Percentiles rank a stretch among this genome's conserved stretches.
Evolutionary conservation across 352 stramenopile species (phyloP).

Genomic region (Phytopythium litorale): DNA sequence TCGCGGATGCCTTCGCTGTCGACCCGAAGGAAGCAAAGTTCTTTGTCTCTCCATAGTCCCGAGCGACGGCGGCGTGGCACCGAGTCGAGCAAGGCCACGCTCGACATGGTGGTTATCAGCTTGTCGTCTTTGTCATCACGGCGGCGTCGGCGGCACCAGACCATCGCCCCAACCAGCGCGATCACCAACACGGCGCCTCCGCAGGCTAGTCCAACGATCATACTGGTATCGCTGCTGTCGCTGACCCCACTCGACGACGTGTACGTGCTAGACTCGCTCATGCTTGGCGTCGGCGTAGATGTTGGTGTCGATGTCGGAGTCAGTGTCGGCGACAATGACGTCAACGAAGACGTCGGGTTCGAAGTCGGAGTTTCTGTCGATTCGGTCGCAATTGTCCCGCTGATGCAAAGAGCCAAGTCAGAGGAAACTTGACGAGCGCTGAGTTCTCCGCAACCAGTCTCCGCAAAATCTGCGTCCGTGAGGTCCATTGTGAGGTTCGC

Average conservation of each 20-base stretch:
- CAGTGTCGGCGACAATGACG: too few relatives aligned
- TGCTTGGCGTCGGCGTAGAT: not conserved
- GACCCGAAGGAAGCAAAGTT: slow-evolving; percentile 35
- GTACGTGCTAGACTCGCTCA: not conserved
- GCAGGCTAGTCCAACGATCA: not conserved
- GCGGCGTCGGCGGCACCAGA: not conserved
- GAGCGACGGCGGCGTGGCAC: not conserved
- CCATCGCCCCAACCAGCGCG: not conserved
- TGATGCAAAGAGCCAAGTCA: too few relatives aligned
- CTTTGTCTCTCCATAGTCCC: slow-evolving; percentile 29
- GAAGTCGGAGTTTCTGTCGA: too few relatives aligned
- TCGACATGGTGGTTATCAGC: not conserved
- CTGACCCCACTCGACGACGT: not conserved
- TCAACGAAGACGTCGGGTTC: too few relatives aligned
- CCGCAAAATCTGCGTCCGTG: too few relatives aligned
- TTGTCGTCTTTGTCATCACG: not conserved
- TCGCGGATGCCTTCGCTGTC: slow-evolving; percentile 43
- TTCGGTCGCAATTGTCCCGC: too few relatives aligned
- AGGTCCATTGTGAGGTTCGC: too few relatives aligned
- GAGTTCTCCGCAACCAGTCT: too few relatives aligned
- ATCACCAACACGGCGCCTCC: not conserved
- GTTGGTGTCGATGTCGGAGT: not conserved
- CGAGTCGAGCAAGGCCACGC: too few relatives aligned
- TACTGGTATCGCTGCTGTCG: not conserved
- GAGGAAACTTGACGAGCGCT: too few relatives aligned